A percentile compares a stretch with the other conserved stretches of the same genome.
Evolutionary conservation across 352 stramenopile genomes (phyloP).

Genomic region (Phytopythium sindhum): DNA sequence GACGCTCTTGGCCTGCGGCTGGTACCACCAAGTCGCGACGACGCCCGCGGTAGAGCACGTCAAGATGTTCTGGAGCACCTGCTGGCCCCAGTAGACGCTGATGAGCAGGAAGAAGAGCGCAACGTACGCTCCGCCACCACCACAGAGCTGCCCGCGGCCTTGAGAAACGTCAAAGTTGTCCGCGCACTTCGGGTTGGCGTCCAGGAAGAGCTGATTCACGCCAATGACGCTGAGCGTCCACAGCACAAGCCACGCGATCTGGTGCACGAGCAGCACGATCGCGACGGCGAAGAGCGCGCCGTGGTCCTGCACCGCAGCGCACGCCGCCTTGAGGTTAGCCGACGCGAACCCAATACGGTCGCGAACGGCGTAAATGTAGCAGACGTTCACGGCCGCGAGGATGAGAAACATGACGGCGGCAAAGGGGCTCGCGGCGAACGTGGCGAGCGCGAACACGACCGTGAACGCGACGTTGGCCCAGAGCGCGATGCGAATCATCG

Average conservation of each 20-base stretch:
- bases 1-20: constrained; percentile 48
- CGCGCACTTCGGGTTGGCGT: constrained; percentile 60
- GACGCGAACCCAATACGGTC: constrained; percentile 81
- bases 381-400: constrained; percentile 74
- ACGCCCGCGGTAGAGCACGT: constrained; percentile 78
- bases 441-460: constrained; percentile 55
- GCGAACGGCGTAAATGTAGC: constrained; percentile 78
- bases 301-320: constrained; percentile 50
- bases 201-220: constrained; percentile 71
- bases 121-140: constrained; percentile 50
- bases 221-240: constrained; percentile 68
- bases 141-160: constrained; percentile 47
- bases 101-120: constrained; percentile 81
- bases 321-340: constrained; percentile 76
- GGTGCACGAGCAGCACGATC: constrained; percentile 63
- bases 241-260: constrained; percentile 69
- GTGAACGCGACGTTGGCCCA: constrained; percentile 81
- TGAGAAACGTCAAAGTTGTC: constrained; percentile 28
- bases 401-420: constrained; percentile 54
- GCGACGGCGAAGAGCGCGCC: constrained; percentile 62
- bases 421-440: constrained; percentile 62
- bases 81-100: constrained; percentile 82
- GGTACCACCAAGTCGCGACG: constrained; percentile 85
- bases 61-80: constrained; percentile 82
- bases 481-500: constrained; percentile 77